Percentiles rank a stretch among this genome's conserved stretches.
Evolutionary conservation across 2,329 filamentous ascomycete genomes (phyloP).

Genomic region (Hypoxylon sp.): DNA sequence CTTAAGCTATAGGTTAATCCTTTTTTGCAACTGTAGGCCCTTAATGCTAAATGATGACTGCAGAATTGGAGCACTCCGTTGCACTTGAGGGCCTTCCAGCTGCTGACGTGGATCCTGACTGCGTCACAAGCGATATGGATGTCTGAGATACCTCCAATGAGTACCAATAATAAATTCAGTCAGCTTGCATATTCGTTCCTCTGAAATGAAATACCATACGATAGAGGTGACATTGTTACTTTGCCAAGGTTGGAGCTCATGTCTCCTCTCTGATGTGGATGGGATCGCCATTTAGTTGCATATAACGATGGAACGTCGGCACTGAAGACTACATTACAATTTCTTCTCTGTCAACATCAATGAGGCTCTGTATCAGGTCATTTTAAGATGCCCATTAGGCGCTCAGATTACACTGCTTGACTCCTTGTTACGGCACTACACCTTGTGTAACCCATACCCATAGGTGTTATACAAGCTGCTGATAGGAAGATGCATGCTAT

Average conservation of each 20-base stretch:
- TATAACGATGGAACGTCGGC: neutral
- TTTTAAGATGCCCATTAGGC: neutral
- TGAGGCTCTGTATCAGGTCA: neutral
- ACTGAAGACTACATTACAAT: neutral
- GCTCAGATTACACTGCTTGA: neutral
- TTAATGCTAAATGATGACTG: neutral
- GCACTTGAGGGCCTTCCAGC: neutral
- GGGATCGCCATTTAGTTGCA: neutral
- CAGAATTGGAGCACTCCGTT: neutral
- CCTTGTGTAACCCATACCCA: neutral
- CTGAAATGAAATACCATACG: neutral
- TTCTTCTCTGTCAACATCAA: neutral
- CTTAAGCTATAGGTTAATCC: neutral
- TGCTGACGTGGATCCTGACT: conserved; percentile 3
- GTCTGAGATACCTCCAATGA: neutral
- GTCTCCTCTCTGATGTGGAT: neutral
- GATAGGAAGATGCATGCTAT: neutral
- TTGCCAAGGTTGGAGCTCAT: neutral
- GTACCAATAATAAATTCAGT: neutral
- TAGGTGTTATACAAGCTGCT: neutral
- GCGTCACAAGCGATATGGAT: neutral
- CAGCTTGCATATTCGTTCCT: neutral
- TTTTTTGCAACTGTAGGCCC: neutral
- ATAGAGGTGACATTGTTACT: neutral
- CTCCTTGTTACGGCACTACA: neutral